Percentiles rank a stretch among this genome's conserved stretches.
Conservation (phyloP, 495 filamentous ascomycete species). For the Xylaria scruposa region DNA sequence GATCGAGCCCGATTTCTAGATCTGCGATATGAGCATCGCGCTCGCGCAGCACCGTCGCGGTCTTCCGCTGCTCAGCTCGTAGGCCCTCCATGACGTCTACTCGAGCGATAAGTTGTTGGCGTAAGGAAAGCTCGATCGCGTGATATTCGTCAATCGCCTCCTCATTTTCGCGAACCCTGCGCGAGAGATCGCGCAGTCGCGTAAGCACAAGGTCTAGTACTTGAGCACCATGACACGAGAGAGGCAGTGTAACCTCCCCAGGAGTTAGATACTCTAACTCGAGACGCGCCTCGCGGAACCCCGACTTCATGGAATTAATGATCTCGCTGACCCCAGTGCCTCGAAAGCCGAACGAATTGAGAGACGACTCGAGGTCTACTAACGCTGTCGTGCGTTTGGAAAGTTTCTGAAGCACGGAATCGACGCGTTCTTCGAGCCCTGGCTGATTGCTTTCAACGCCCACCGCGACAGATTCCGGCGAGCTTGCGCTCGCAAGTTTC, state of each 20-base stretch:
- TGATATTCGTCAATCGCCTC: conserved; percentile 64
- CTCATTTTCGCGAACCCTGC: conserved; percentile 59
- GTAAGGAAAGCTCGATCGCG: conserved; percentile 50
- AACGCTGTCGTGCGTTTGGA: conserved; percentile 50
- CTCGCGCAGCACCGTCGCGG: conserved; percentile 42
- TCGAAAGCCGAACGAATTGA: conserved; percentile 62
- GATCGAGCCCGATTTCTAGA: conserved; percentile 63
- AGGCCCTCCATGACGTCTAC: conserved; percentile 50
- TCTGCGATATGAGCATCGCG: conserved; percentile 61
- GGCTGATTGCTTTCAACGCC: not conserved
- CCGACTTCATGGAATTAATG: conserved; percentile 55
- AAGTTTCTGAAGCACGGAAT: conserved; percentile 43
- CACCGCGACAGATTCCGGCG: not conserved
- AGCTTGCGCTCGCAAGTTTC: conserved; percentile 35
- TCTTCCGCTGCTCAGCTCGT: conserved; percentile 52
- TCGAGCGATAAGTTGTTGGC: conserved; percentile 55
- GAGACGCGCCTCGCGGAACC: conserved; percentile 70
- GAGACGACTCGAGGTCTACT: conserved; percentile 40
- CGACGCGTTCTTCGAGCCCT: conserved; percentile 46
- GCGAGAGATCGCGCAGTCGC: conserved; percentile 50
- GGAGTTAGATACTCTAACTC: conserved; percentile 71
- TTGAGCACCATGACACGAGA: conserved; percentile 52
- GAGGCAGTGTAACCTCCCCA: conserved; percentile 60
- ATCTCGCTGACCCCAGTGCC: conserved; percentile 56
- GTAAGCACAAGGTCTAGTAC: conserved; percentile 53